Conservation (phyloP, 306 rosid species). For the Cicer bijugum region DNA sequence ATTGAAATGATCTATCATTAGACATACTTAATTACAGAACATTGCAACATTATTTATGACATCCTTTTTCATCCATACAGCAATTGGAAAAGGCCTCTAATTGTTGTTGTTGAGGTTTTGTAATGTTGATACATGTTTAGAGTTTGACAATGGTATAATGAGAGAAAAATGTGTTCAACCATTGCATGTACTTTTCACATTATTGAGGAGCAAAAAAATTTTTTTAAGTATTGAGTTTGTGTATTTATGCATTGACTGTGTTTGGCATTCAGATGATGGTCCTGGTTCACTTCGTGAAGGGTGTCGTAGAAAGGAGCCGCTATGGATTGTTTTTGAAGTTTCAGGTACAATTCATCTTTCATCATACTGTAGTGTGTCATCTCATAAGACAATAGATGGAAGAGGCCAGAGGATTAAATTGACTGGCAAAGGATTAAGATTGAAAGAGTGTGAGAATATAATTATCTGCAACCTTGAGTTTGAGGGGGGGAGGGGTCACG, state of each 20-base stretch:
- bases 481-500: slow-evolving; percentile 96
- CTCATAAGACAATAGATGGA: slow-evolving; percentile 86
- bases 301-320: slow-evolving; percentile 66
- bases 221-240: not conserved
- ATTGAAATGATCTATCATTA: not conserved
- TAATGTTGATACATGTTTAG: not conserved
- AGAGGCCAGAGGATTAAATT: slow-evolving; percentile 80
- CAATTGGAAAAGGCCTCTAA: not conserved
- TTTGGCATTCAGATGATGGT: slow-evolving; percentile 64
- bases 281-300: slow-evolving; percentile 81
- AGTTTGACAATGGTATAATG: not conserved
- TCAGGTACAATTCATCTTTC: slow-evolving; percentile 70
- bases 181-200: not conserved
- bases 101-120: not conserved
- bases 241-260: not conserved
- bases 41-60: not conserved
- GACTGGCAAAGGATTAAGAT: slow-evolving; percentile 85
- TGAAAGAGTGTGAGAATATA: slow-evolving; percentile 90
- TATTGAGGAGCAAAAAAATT: not conserved
- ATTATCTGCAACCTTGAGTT: slow-evolving; percentile 93
- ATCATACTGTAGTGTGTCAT: slow-evolving; percentile 70
- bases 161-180: not conserved
- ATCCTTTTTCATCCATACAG: not conserved
- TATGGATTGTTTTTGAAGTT: slow-evolving; percentile 76
- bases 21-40: not conserved